Conservation (phyloP, 75 land plant species). For the Selaginella tamariscina region DNA sequence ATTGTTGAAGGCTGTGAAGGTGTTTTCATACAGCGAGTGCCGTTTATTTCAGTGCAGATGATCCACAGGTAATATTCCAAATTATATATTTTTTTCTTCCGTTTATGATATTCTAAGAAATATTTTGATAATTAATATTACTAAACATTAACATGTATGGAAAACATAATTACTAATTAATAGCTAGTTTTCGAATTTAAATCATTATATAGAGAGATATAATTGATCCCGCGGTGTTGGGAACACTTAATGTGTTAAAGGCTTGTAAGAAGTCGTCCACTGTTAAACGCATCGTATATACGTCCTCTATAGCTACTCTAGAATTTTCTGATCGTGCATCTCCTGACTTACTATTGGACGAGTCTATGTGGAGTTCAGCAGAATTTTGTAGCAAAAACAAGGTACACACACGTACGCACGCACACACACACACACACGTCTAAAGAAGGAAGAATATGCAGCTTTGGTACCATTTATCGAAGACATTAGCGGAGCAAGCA, state of each 20-base stretch:
- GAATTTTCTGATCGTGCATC: neutral
- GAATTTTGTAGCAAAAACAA: neutral
- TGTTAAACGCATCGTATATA: slow-evolving; percentile 41
- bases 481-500: neutral
- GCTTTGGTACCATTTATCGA: slow-evolving; percentile 1
- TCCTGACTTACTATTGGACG: neutral
- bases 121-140: too few relatives aligned
- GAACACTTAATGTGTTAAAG: slow-evolving; percentile 40
- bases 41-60: slow-evolving; percentile 22
- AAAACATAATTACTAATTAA: too few relatives aligned
- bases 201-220: slow-evolving; percentile 20
- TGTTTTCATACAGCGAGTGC: slow-evolving; percentile 49
- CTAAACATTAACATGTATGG: too few relatives aligned
- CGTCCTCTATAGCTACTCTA: slow-evolving; percentile 42
- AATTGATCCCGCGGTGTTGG: slow-evolving; percentile 38
- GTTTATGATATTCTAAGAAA: too few relatives aligned
- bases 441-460: too few relatives aligned
- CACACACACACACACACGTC: too few relatives aligned
- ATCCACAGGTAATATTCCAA: neutral
- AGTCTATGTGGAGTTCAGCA: neutral
- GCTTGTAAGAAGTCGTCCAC: slow-evolving; percentile 32
- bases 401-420: too few relatives aligned
- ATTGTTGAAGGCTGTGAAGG: slow-evolving; percentile 42
- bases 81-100: neutral
- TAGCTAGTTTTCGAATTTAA: slow-evolving; percentile 34